Conservation (phyloP, 192 early-diverging fungal genomes). For the Pilaira anomala region DNA sequence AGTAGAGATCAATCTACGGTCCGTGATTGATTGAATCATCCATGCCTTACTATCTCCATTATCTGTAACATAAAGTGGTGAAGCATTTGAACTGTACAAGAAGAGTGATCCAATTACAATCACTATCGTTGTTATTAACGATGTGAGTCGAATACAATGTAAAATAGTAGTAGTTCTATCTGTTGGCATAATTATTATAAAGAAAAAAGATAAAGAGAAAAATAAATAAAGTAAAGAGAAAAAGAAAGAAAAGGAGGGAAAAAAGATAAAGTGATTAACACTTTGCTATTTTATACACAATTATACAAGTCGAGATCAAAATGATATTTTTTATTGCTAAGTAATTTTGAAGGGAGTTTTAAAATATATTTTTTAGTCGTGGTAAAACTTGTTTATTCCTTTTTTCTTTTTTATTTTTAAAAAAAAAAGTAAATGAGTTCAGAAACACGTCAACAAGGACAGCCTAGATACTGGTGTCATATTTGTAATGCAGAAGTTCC, state of each 20-base stretch:
- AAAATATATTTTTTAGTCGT: too few relatives aligned
- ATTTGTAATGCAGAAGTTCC: constrained; percentile 57
- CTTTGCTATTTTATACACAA: too few relatives aligned
- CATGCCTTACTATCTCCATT: not conserved
- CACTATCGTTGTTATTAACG: constrained; percentile 1
- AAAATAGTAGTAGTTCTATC: not conserved
- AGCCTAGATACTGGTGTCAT: constrained; percentile 59
- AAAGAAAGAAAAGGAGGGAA: not conserved
- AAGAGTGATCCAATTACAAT: constrained; percentile 14
- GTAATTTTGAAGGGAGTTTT: too few relatives aligned
- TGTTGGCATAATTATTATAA: not conserved
- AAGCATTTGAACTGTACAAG: constrained; percentile 9
- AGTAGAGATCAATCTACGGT: constrained; percentile 25
- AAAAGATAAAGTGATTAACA: not conserved
- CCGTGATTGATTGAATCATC: constrained; percentile 8
- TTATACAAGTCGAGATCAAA: too few relatives aligned
- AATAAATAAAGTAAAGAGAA: not conserved
- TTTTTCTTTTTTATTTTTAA: not conserved
- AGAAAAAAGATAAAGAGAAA: not conserved
- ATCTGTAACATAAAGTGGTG: not conserved
- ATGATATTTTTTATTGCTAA: too few relatives aligned
- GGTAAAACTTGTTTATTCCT: too few relatives aligned
- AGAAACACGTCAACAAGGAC: constrained; percentile 6
- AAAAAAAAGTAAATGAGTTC: not conserved
- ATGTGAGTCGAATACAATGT: constrained; percentile 12